Base-by-base conservation (phyloP, 139 green algal genomes). In the Ettlia oleoabundans region DNA sequence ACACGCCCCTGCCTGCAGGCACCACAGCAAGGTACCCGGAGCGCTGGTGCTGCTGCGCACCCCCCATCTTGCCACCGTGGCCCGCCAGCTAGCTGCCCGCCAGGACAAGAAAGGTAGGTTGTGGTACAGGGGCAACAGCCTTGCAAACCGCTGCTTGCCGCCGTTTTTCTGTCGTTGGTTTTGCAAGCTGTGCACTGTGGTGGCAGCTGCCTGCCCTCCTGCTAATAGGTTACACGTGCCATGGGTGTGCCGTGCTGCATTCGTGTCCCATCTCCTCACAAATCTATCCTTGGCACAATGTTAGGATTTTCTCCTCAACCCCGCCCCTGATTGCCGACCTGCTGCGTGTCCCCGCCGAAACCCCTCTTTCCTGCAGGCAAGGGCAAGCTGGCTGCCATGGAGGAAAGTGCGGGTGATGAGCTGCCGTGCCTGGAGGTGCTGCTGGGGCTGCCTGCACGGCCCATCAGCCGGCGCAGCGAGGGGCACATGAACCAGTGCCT, bases 351-450 rank as follows among this genome's bases (percentile, higher is more conserved):
- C 26, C 26, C 24, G 35, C 66, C 66, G 51, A 6, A 51, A 19
- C 40, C 24, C 32, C 40, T 2, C 9, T 21, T 2, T 24, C 37
- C 55, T 28, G 80, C 41, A 72, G 88, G 83, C 69, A 94, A 92
- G 87, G 88, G 88, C 37, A 93, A 90, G 78, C 70, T 78, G 35
- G 83, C 33, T 0, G 43, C 22, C 13, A 37, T 28, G 8, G 71
- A 55, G 10, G 43, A 22, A 8, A 37, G 63, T 24, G 72, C 42
- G 2, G 63, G 28, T 4, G 64, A 85, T 35, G 78, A 80, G 73
- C 67, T 2, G 83, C 86, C 9, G 24, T 78, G 67, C 38, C 67
- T 98, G 30, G 88, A 94, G 77, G 86, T 98, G 76, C 88, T 98
- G 73, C 84, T 98, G 47, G 65, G 70, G 18, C 53, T 94, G 79